Evolutionary conservation across 2,329 filamentous ascomycete species (phyloP).

Genomic region (Trichoderma cornu-damae): DNA sequence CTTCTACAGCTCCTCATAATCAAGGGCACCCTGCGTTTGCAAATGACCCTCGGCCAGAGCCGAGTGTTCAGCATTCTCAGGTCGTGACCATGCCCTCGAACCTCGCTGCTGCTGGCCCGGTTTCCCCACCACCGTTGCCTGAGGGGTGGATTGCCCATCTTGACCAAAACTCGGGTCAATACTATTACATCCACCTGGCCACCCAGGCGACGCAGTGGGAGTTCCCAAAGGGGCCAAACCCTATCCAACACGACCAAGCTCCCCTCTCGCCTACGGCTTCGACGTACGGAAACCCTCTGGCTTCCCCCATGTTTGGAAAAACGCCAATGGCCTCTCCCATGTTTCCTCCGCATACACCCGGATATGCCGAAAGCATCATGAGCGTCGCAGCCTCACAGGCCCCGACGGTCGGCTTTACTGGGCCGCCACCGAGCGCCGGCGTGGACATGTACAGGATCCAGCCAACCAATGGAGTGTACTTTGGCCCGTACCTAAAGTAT

Average conservation of each 20-base stretch:
- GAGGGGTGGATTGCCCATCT: slow-evolving; percentile 98
- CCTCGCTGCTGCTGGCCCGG: slow-evolving; percentile 51
- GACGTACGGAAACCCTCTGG: slow-evolving; percentile 68
- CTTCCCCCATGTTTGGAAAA: slow-evolving; percentile 60
- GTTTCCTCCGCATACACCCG: slow-evolving; percentile 75
- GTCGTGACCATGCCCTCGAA: slow-evolving; percentile 40
- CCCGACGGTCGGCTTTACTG: slow-evolving; percentile 76
- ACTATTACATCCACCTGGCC: slow-evolving; percentile 96
- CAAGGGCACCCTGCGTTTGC: slow-evolving; percentile 84
- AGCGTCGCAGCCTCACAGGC: slow-evolving; percentile 69
- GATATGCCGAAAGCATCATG: slow-evolving; percentile 81
- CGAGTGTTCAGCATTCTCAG: slow-evolving; percentile 44
- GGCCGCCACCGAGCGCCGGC: slow-evolving; percentile 80
- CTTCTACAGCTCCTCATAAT: slow-evolving; percentile 49
- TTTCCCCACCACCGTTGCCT: slow-evolving; percentile 85
- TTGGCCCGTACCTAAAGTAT: slow-evolving; percentile 92
- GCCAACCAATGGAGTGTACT: slow-evolving; percentile 95
- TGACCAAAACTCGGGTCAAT: slow-evolving; percentile 92
- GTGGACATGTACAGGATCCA: slow-evolving; percentile 92
- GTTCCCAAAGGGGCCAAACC: slow-evolving; percentile 92
- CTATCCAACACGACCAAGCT: slow-evolving; percentile 72
- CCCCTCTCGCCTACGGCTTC: slow-evolving; percentile 79
- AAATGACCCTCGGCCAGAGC: slow-evolving; percentile 62
- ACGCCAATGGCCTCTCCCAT: slow-evolving; percentile 65
- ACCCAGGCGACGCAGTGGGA: slow-evolving; percentile 98